Percentiles rank a stretch among this genome's conserved stretches.
These are phyloP conservation scores for Malus hybrid DNA, from an alignment of 331 rosid species.

Conservation along the genomic window DNA sequence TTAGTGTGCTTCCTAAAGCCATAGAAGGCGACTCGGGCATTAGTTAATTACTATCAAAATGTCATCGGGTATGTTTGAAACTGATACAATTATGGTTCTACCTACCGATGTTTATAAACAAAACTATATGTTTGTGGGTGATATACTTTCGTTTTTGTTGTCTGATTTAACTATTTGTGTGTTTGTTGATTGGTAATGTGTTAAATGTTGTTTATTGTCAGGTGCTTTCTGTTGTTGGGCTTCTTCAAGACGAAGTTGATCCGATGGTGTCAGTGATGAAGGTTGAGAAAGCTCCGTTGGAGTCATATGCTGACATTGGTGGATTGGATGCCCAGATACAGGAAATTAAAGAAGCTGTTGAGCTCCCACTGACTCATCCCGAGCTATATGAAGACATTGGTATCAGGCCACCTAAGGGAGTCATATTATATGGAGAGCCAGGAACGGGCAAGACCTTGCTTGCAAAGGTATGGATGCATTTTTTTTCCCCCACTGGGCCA, in stretches of 20 bases:
- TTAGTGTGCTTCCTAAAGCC: not conserved
- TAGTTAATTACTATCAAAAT: not conserved
- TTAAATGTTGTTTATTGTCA: conserved; percentile 11
- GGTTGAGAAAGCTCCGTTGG: conserved; percentile 96
- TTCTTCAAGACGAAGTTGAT: conserved; percentile 98
- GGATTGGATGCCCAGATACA: conserved; percentile 98
- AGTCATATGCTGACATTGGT: conserved; percentile 96
- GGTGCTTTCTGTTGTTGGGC: conserved; percentile 98
- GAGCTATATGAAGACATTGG: conserved; percentile 97
- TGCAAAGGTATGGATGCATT: conserved; percentile 61
- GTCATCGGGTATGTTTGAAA: not conserved
- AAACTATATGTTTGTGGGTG: not conserved
- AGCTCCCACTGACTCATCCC: conserved; percentile 95
- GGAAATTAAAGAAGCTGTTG: conserved; percentile 99
- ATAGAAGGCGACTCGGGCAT: not conserved
- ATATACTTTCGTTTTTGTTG: not conserved
- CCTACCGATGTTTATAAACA: not conserved
- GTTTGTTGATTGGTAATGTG: not conserved
- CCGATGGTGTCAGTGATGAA: conserved; percentile 99
- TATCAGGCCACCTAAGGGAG: conserved; percentile 97
- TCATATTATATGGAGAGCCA: conserved; percentile 90
- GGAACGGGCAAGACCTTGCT: conserved; percentile 99
- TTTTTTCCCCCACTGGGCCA: not conserved
- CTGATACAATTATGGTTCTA: not conserved
- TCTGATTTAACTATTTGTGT: not conserved